phyloP scores from a whole-genome alignment of 164 flowering plant species.

The Houttuynia cordata region DNA sequence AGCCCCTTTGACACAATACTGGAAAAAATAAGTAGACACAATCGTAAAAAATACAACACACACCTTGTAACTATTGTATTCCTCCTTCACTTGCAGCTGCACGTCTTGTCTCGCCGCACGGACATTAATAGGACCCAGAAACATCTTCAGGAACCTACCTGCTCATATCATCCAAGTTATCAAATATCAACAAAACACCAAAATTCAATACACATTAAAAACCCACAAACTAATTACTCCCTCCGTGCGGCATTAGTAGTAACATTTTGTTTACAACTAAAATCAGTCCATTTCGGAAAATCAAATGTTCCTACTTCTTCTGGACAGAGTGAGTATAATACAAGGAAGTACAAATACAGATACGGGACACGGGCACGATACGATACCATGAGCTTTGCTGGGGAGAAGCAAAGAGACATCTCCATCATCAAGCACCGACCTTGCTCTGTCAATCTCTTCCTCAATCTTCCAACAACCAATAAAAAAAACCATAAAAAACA shows the following conservation, averaged over 20 bases:
- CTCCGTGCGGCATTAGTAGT: too few species aligned
- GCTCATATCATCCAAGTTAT: conserved; percentile 1
- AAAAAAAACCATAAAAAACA: not conserved
- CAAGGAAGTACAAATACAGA: too few species aligned
- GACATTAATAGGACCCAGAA: conserved; percentile 88
- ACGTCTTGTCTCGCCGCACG: conserved; percentile 78
- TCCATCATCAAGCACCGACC: conserved; percentile 28
- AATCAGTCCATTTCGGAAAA: too few species aligned
- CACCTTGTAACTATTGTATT: conserved; percentile 86
- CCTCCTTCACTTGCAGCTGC: conserved; percentile 88
- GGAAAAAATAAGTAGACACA: too few species aligned
- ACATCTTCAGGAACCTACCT: conserved; percentile 79
- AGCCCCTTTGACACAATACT: too few species aligned
- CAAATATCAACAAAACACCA: not conserved
- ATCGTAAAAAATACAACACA: too few species aligned
- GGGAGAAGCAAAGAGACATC: conserved; percentile 43
- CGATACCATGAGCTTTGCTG: conserved; percentile 34
- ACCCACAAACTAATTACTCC: not conserved
- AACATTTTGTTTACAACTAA: too few species aligned
- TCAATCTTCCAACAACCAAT: conserved; percentile 20
- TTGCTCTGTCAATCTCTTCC: conserved; percentile 28
- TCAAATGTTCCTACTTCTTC: too few species aligned
- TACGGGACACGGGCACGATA: too few species aligned
- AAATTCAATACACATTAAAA: not conserved
- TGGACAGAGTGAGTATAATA: too few species aligned